Conservation (phyloP, 495 filamentous ascomycete species). For the Penicillium desertorum region DNA sequence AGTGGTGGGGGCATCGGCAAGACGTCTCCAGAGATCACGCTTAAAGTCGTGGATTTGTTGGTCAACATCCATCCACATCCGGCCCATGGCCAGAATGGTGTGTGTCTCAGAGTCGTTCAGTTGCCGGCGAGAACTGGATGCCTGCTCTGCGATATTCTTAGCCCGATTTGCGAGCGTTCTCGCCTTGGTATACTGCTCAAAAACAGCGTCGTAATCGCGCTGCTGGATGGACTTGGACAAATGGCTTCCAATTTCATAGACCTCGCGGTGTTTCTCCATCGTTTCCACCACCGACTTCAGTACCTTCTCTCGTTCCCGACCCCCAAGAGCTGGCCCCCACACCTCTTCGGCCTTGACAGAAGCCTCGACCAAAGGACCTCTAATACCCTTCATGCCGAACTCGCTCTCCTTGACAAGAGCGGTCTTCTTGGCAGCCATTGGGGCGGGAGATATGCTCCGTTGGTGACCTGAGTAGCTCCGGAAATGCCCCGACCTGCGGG, state of each 20-base stretch:
- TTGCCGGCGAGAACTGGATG: conserved; percentile 43
- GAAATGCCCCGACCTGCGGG: conserved; percentile 65
- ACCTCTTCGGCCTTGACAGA: conserved; percentile 93
- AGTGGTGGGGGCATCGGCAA: conserved; percentile 59
- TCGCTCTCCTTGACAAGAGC: conserved; percentile 90
- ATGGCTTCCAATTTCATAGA: conserved; percentile 75
- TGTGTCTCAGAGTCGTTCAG: conserved; percentile 75
- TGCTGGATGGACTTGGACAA: conserved; percentile 83
- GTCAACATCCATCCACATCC: conserved; percentile 93
- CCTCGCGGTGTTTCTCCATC: conserved; percentile 73
- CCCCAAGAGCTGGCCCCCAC: conserved; percentile 91
- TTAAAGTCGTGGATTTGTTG: conserved; percentile 83
- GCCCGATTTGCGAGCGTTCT: conserved; percentile 73
- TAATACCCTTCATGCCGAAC: conserved; percentile 89
- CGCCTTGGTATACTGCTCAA: conserved; percentile 82
- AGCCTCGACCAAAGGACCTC: conserved; percentile 79
- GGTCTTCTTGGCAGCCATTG: conserved; percentile 64
- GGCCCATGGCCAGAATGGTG: conserved; percentile 79
- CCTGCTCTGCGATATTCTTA: conserved; percentile 56
- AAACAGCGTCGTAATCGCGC: conserved; percentile 80
- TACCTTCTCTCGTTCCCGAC: conserved; percentile 85
- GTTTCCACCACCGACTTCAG: conserved; percentile 70
- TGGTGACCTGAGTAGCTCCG: conserved; percentile 52
- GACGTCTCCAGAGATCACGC: conserved; percentile 77
- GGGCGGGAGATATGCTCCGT: conserved; percentile 39